Percentiles rank a stretch among this genome's conserved stretches.
These are phyloP conservation scores for Fusarium sp. DNA, from an alignment of 2,329 filamentous ascomycete species.

Conservation along the genomic window DNA sequence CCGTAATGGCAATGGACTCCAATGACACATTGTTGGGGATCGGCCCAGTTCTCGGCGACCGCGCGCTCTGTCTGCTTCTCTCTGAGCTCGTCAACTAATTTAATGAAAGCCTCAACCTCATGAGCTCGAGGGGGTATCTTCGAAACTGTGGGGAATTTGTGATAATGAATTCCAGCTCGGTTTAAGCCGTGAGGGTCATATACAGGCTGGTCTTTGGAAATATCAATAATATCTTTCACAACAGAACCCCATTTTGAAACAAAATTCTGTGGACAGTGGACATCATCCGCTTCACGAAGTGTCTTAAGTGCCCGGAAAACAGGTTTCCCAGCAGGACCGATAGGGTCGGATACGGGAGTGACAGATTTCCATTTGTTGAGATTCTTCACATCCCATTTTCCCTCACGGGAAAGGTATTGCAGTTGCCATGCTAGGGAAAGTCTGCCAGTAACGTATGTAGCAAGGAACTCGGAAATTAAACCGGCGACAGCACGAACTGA, in stretches of 20 bases:
- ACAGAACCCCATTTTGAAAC: conserved; percentile 73
- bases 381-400: conserved; percentile 99
- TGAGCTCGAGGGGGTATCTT: conserved; percentile 81
- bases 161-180: conserved; percentile 74
- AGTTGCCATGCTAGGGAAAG: conserved; percentile 91
- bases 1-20: conserved; percentile 97
- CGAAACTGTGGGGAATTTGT: conserved; percentile 92
- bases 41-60: conserved; percentile 55
- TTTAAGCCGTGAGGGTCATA: conserved; percentile 83
- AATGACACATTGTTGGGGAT: conserved; percentile 64
- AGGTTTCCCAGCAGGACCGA: conserved; percentile 65
- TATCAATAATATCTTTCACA: conserved; percentile 86
- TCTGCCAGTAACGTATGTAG: conserved; percentile 78
- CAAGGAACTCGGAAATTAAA: conserved; percentile 85
- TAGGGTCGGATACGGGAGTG: conserved; percentile 79
- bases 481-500: conserved; percentile 83
- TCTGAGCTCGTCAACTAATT: conserved; percentile 70
- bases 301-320: conserved; percentile 94
- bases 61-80: conserved; percentile 60
- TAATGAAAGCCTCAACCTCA: conserved; percentile 67
- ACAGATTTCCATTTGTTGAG: conserved; percentile 90
- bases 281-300: conserved; percentile 86
- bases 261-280: conserved; percentile 81
- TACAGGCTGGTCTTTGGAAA: conserved; percentile 89
- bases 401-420: conserved; percentile 86